Evolutionary conservation across 2,329 filamentous ascomycete species (phyloP).

Genomic region (Neofusicoccum parvum): DNA sequence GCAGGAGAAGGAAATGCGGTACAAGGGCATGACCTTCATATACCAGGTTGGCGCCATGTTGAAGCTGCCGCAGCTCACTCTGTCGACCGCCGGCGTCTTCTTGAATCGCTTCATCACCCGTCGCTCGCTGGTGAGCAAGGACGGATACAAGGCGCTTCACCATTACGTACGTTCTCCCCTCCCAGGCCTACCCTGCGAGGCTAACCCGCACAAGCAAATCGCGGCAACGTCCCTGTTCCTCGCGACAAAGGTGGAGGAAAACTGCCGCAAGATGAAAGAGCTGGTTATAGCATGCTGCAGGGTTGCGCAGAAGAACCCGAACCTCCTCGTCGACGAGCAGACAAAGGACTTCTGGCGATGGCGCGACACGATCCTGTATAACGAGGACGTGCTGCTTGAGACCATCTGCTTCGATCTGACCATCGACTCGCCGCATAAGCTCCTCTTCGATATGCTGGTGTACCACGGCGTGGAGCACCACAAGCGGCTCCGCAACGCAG

Average conservation of each 20-base stretch:
- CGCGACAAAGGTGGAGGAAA: constrained; percentile 96
- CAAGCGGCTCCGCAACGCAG: constrained; percentile 78
- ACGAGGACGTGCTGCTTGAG: constrained; percentile 92
- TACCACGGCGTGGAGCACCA: constrained; percentile 75
- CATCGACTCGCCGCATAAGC: constrained; percentile 83
- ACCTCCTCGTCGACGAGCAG: constrained; percentile 90
- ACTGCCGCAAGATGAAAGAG: constrained; percentile 92
- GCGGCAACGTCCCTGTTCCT: constrained; percentile 90
- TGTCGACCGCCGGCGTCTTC: constrained; percentile 90
- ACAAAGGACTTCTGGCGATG: constrained; percentile 98
- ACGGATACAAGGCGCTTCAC: constrained; percentile 69
- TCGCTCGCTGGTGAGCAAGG: constrained; percentile 73
- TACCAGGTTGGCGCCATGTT: constrained; percentile 90
- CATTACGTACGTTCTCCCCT: constrained; percentile 63
- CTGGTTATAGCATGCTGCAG: constrained; percentile 91
- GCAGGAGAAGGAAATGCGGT: constrained; percentile 77
- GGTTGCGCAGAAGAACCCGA: constrained; percentile 91
- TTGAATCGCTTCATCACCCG: constrained; percentile 97
- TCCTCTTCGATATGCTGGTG: constrained; percentile 78
- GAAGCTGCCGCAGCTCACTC: constrained; percentile 86
- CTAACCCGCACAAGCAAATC: constrained; percentile 59
- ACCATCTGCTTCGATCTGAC: constrained; percentile 91
- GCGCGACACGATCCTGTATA: constrained; percentile 89
- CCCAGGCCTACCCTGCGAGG: not conserved
- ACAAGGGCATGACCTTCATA: constrained; percentile 96